Percentiles rank a stretch among this genome's conserved stretches.
Conservation (phyloP, 805 yeast genomes). For the Metschnikowia cubensis region DNA sequence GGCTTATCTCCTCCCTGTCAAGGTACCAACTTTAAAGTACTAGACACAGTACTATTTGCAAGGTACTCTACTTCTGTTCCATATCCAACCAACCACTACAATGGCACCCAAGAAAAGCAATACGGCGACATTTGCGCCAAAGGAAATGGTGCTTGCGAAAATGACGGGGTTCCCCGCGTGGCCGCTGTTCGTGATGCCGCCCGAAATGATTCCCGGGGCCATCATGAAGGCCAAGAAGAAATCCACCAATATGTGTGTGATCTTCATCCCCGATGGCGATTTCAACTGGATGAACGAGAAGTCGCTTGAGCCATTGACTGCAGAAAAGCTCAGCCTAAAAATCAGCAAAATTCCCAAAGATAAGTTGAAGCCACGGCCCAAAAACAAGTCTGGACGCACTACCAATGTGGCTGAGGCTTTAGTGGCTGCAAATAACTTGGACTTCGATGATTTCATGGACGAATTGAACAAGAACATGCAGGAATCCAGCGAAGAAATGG, state of each 20-base stretch:
- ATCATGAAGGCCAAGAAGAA: conserved; percentile 36
- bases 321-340: conserved; percentile 27
- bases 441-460: conserved; percentile 35
- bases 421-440: conserved; percentile 33
- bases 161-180: conserved; percentile 45
- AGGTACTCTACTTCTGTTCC: no score
- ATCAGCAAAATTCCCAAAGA: conserved; percentile 28
- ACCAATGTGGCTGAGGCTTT: conserved; percentile 36
- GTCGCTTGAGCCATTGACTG: conserved; percentile 29
- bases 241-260: conserved; percentile 37
- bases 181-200: conserved; percentile 49
- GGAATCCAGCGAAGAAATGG: conserved; percentile 2
- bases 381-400: conserved; percentile 25
- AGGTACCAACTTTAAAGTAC: no score
- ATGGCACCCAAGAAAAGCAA: conserved; percentile 35
- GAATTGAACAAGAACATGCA: conserved; percentile 19
- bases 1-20: no score
- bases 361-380: conserved; percentile 18
- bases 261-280: conserved; percentile 45
- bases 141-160: conserved; percentile 42
- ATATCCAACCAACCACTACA: background rate
- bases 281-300: conserved; percentile 43
- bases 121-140: conserved; percentile 23
- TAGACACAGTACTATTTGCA: no score
- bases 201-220: conserved; percentile 31